These are phyloP conservation scores for Trametes maxima DNA, from an alignment of 768 basidiomycete genomes.

Conservation along the genomic window DNA sequence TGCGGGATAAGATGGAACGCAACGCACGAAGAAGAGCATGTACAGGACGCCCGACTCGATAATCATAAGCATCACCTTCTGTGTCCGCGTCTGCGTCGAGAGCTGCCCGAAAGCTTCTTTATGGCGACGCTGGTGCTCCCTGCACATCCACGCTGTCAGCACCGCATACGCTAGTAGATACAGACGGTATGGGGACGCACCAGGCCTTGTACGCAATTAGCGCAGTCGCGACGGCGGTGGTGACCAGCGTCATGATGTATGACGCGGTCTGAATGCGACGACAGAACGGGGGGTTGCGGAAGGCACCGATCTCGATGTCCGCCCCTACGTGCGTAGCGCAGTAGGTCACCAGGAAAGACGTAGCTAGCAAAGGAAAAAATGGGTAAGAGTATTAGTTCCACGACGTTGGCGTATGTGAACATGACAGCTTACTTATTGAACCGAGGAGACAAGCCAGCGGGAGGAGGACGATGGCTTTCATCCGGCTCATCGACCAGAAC, in stretches of 20 bases:
- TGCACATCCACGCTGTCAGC: neutral
- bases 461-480: slow-evolving; percentile 21
- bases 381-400: neutral
- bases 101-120: neutral
- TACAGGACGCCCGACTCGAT: slow-evolving; percentile 29
- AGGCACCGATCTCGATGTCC: slow-evolving; percentile 22
- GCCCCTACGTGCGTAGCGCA: slow-evolving; percentile 24
- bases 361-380: slow-evolving; percentile 9
- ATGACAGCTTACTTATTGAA: slow-evolving; percentile 19
- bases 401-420: too few relatives aligned
- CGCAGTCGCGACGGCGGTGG: slow-evolving; percentile 24
- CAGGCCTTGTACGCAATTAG: slow-evolving; percentile 27
- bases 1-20: neutral
- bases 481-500: slow-evolving; percentile 19
- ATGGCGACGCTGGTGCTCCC: slow-evolving; percentile 7
- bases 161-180: neutral
- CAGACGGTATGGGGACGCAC: neutral
- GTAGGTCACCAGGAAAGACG: slow-evolving; percentile 26
- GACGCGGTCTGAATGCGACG: slow-evolving; percentile 26
- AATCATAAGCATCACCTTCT: slow-evolving; percentile 24
- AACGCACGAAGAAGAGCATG: slow-evolving; percentile 30
- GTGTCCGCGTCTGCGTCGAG: slow-evolving; percentile 14
- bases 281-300: slow-evolving; percentile 26
- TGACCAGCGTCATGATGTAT: slow-evolving; percentile 24
- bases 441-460: slow-evolving; percentile 22